A percentile compares a stretch with the other conserved stretches of the same genome.
phyloP scores from a whole-genome alignment of 495 filamentous ascomycete species.

The Penicillium mononematosum region DNA sequence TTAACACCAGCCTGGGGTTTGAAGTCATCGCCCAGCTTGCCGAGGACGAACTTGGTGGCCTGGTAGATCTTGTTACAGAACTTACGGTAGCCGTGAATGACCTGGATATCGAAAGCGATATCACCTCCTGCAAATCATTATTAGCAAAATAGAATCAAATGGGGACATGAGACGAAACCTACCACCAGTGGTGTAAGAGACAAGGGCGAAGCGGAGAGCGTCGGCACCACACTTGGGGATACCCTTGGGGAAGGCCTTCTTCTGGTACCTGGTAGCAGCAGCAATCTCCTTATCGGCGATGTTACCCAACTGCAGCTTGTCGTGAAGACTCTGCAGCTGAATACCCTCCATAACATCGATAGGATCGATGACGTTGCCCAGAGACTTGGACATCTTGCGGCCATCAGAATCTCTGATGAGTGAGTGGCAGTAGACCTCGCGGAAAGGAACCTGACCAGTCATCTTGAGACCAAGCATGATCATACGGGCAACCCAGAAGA shows the following conservation, averaged over 20 bases:
- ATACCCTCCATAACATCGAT: constrained; percentile 78
- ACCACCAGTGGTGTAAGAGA: constrained; percentile 84
- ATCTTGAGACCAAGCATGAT: constrained; percentile 77
- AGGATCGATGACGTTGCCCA: constrained; percentile 82
- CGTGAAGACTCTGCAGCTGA: constrained; percentile 62
- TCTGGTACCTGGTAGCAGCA: constrained; percentile 72
- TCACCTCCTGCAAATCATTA: constrained; percentile 54
- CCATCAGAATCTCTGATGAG: constrained; percentile 76
- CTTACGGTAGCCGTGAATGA: constrained; percentile 78
- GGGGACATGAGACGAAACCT: constrained; percentile 28
- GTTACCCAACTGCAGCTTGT: constrained; percentile 69
- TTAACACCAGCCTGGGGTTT: constrained; percentile 54
- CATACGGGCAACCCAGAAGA: constrained; percentile 86
- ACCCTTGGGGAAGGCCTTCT: constrained; percentile 73
- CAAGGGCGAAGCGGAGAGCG: constrained; percentile 77
- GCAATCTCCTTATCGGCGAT: constrained; percentile 71
- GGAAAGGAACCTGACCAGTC: constrained; percentile 74
- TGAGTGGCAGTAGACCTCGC: constrained; percentile 75
- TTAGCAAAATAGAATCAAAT: constrained; percentile 18
- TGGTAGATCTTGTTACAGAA: constrained; percentile 95
- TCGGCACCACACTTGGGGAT: constrained; percentile 88
- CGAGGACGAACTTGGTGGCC: constrained; percentile 82
- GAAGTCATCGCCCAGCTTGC: constrained; percentile 71
- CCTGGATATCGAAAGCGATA: constrained; percentile 80
- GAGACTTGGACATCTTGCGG: constrained; percentile 81